phyloP scores from a whole-genome alignment of 805 yeast genomes.

The Starmerella powellii region DNA sequence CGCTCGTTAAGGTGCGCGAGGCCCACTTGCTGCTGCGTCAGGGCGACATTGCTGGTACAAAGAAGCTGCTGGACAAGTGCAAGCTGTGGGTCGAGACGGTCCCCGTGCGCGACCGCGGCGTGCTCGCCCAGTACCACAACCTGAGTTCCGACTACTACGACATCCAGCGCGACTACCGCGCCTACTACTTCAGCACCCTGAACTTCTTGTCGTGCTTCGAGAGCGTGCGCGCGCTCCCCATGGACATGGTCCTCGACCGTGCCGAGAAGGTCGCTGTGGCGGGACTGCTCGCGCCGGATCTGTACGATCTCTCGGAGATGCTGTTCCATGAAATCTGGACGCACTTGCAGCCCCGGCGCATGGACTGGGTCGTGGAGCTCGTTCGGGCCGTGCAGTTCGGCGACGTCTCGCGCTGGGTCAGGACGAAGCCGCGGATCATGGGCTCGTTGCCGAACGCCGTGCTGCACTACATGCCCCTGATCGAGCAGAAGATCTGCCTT shows the following conservation, averaged over 20 bases:
- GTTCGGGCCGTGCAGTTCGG: slow-evolving; percentile 67
- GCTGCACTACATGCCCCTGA: slow-evolving; percentile 46
- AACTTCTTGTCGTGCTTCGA: slow-evolving; percentile 65
- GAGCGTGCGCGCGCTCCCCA: slow-evolving; percentile 34
- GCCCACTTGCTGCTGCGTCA: slow-evolving; percentile 56
- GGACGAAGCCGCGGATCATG: slow-evolving; percentile 31
- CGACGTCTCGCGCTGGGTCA: slow-evolving; percentile 54
- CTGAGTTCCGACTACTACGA: slow-evolving; percentile 68
- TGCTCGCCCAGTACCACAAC: slow-evolving; percentile 73
- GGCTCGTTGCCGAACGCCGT: slow-evolving; percentile 42
- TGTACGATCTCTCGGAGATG: slow-evolving; percentile 92
- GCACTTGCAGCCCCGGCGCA: slow-evolving; percentile 16
- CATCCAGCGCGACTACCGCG: slow-evolving; percentile 63
- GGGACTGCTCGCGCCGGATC: slow-evolving; percentile 80
- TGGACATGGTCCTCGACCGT: slow-evolving; percentile 36
- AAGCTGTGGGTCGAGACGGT: slow-evolving; percentile 45
- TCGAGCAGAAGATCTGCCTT: slow-evolving; percentile 81
- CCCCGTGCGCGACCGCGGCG: slow-evolving; percentile 44
- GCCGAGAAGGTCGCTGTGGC: slow-evolving; percentile 72
- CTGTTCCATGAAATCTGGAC: slow-evolving; percentile 67
- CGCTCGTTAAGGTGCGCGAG: slow-evolving; percentile 55
- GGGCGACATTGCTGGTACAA: slow-evolving; percentile 46
- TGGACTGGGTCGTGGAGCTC: slow-evolving; percentile 61
- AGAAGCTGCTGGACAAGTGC: slow-evolving; percentile 53
- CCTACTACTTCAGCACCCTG: slow-evolving; percentile 68